Evolutionary conservation across 768 basidiomycete species (phyloP), one percentile per base, ranked within the genome.

Genomic region (Naematelia encephala): DNA sequence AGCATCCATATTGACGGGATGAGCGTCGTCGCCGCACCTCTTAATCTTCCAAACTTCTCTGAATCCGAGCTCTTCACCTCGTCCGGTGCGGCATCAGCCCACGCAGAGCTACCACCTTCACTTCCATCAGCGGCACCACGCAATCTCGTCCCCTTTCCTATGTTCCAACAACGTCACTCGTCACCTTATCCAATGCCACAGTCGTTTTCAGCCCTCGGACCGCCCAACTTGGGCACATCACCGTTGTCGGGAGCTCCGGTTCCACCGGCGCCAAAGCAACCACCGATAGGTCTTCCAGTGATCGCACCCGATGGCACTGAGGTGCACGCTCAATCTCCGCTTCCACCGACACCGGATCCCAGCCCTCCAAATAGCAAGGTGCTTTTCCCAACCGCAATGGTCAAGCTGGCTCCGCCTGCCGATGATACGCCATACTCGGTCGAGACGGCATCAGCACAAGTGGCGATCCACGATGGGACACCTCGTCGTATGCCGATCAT

Each of bases 191-290:
- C 68, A 21, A 58, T 63, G 54, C 52, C 62, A 0, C 69, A 70
- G 11, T 66, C 68, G 1, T 70, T 73, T 59, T 73, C 71, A 0
- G 69, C 63, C 11, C 65, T 73, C 14, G 69, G 71, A 14, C 57
- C 68, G 28, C 70, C 70, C 8, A 49, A 61, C 3, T 25, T 56
- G n/a, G 22, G 28, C 2, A 4, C 51, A 1, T 23, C 54, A 49
- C 51, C 42, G 4, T 45, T 65, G 22, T 55, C 43, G 28, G 2
- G 48, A 3, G 28, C 56, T 3, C 28, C 56, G 0, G 64, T 63
- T 3, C 71, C 71, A 26, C 46, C 64, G 22, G 67, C 68, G 16
- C 70, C 68, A 1, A 69, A 59, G 57, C 42, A 42, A 14, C 16
- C 28, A 25, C 19, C 43, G 13, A 4, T 46, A 13, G 39, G 28